phyloP scores from a whole-genome alignment of 305 asterid species.

The Rubia balearica region DNA sequence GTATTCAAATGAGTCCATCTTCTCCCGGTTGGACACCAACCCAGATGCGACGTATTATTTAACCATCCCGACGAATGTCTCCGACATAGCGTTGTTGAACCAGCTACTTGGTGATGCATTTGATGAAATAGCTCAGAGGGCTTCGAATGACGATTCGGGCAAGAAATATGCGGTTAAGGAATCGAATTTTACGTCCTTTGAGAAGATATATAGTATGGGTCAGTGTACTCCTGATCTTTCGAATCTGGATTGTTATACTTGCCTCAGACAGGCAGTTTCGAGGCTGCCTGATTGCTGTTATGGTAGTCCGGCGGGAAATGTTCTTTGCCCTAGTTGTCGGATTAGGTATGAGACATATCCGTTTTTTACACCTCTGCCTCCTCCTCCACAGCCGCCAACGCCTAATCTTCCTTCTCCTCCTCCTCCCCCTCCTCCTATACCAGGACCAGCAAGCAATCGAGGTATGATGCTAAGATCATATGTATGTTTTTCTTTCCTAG shows the following conservation, averaged over 20 bases:
- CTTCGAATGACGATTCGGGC: background rate
- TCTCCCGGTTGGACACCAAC: background rate
- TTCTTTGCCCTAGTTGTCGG: background rate
- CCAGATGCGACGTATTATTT: background rate
- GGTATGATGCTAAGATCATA: background rate
- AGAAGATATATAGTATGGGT: background rate
- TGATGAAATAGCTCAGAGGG: background rate
- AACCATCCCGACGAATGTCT: background rate
- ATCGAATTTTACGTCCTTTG: background rate
- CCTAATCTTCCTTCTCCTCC: too few species aligned
- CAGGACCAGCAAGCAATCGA: background rate
- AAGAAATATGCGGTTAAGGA: background rate
- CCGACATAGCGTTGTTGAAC: background rate
- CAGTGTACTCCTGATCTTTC: slow-evolving; percentile 8
- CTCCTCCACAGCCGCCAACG: too few species aligned
- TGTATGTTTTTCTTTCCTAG: too few species aligned
- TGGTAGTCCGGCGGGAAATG: background rate
- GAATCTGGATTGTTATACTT: background rate
- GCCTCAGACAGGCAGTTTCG: background rate
- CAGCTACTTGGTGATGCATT: background rate
- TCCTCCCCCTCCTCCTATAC: background rate
- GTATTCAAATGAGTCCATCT: background rate
- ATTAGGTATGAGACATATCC: background rate
- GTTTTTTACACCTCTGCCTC: background rate
- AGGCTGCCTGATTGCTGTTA: too few species aligned